These are phyloP conservation scores for Aspergillus floridensis DNA, from an alignment of 2,329 filamentous ascomycete genomes.

Conservation along the genomic window DNA sequence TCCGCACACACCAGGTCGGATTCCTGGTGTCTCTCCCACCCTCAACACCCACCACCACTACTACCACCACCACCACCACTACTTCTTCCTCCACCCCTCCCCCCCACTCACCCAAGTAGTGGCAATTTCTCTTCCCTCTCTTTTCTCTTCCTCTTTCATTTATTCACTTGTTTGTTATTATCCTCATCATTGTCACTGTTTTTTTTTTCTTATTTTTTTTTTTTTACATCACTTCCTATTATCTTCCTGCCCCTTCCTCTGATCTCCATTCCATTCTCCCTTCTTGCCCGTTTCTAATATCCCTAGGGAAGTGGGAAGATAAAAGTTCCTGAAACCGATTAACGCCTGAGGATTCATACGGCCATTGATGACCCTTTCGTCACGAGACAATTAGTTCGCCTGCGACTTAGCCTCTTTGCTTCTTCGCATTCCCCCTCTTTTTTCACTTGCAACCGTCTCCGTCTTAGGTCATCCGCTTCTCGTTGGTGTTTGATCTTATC, in stretches of 20 bases:
- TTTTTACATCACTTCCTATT: constrained; percentile 6
- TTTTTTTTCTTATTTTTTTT: constrained; percentile 17
- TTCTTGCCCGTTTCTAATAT: constrained; percentile 13
- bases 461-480: constrained; percentile 7
- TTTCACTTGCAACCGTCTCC: not conserved
- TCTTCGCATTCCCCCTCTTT: constrained; percentile 9
- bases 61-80: not conserved
- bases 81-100: constrained; percentile 6
- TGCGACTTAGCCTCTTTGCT: constrained; percentile 15
- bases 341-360: constrained; percentile 12
- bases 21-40: not conserved
- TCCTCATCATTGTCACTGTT: not conserved
- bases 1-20: not conserved
- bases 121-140: constrained; percentile 16
- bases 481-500: constrained; percentile 13
- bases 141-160: constrained; percentile 15
- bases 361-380: constrained; percentile 19
- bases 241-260: constrained; percentile 9
- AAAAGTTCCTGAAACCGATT: constrained; percentile 10
- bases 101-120: constrained; percentile 14
- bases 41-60: not conserved
- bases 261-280: constrained; percentile 14
- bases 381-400: constrained; percentile 20
- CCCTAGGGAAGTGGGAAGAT: constrained; percentile 10
- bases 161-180: constrained; percentile 3